phyloP scores from a whole-genome alignment of 2,329 filamentous ascomycete species.

The Ophiostoma piceae region DNA sequence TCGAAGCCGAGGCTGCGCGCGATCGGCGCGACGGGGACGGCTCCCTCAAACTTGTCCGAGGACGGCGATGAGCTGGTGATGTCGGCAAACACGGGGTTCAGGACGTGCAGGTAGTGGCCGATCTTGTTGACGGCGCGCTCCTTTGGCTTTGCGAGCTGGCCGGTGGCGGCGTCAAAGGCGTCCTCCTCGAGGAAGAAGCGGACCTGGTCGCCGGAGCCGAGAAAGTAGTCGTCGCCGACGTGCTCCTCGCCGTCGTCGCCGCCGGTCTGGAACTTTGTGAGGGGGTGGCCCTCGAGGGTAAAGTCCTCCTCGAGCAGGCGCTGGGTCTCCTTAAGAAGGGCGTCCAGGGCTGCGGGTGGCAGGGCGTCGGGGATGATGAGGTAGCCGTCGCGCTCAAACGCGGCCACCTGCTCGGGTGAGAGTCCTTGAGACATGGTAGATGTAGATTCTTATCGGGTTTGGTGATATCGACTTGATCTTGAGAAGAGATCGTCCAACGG shows the following conservation, averaged over 20 bases:
- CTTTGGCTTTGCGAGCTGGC: constrained; percentile 70
- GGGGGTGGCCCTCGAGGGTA: constrained; percentile 74
- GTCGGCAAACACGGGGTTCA: constrained; percentile 60
- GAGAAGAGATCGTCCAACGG: background rate
- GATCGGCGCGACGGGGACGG: constrained; percentile 51
- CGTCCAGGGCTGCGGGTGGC: constrained; percentile 55
- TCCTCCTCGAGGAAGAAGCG: constrained; percentile 98
- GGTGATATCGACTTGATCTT: too few relatives aligned
- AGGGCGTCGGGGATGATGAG: constrained; percentile 79
- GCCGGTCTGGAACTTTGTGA: constrained; percentile 91
- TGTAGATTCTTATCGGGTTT: background rate
- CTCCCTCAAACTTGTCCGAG: constrained; percentile 38
- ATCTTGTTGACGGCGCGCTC: constrained; percentile 84
- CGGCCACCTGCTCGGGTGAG: constrained; percentile 61
- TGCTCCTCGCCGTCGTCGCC: constrained; percentile 57
- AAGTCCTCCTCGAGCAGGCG: constrained; percentile 65
- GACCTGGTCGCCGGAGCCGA: constrained; percentile 81
- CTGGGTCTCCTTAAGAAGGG: constrained; percentile 69
- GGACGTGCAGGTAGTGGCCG: constrained; percentile 68
- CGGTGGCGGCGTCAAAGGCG: constrained; percentile 61
- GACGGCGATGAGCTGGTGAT: constrained; percentile 39
- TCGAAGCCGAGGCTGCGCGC: constrained; percentile 66
- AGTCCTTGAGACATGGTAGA: constrained; percentile 48
- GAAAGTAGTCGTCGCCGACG: constrained; percentile 92
- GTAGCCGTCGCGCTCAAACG: constrained; percentile 81